Evolutionary conservation across 805 yeast species (phyloP), one percentile per base, ranked within the genome.

Genomic region (Dipodascus albidus): DNA sequence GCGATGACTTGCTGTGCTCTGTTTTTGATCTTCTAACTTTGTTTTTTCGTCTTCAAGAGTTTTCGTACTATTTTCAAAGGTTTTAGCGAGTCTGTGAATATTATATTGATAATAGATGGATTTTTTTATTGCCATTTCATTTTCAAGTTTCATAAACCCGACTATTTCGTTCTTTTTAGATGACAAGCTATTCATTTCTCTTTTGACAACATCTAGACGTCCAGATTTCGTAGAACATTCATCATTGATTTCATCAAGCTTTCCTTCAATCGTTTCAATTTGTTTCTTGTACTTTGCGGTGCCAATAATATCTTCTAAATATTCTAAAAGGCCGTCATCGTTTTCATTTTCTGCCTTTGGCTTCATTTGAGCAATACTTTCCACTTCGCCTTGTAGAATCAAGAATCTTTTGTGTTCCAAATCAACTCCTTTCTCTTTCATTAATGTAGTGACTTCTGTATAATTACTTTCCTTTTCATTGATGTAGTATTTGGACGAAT

Each of bases 371-470:
- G 99, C 97, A 63, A 93, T 93, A 59, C 90, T 84, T 70, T 93
- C 99, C 47, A 93, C 99, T 66, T 93, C 99, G 66, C 99, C 99
- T 70, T 93, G 99, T 48, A 93, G 72, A 64, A 93, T 95, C 60
- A 93, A 75, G 62, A 93, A 93, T 60, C 99, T 76, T 65, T 93
- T 93, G 68, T 93, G 99, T 60, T 90, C 95, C 57, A 93, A 74
- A 67, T 93, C 99, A 55, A 93, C 85, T 3, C 98, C 99, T 64
- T 88, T 81, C 17, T 77, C 82, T 59, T 81, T 82, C 50, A 93
- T 73, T 33, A 87, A 70, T 1, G 72, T 70, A 0, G 96, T 87
- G 0, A 93, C 97, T 60, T 83, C 85, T 0, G 86, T 78, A 63
- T 86, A 93, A 31, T 76, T 77, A 62, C 95, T 84, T 27, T 79